phyloP scores from a whole-genome alignment of 306 rosid genomes.

The Chamaecrista fasciculata region DNA sequence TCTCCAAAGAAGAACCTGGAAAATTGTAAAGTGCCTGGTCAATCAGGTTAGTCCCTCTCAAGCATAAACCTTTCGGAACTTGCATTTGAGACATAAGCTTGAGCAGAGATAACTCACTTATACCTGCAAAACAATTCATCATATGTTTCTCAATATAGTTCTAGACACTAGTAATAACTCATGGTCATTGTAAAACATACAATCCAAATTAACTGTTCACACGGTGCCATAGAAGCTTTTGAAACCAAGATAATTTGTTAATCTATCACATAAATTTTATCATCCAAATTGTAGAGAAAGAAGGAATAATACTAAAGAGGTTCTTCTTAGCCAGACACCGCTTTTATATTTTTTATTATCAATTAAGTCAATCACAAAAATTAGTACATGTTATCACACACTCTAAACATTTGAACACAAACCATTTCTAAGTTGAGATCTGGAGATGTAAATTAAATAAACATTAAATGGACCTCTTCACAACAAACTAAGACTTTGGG shows the following conservation, averaged over 20 bases:
- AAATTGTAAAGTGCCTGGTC: slow-evolving; percentile 61
- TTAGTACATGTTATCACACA: too few species aligned
- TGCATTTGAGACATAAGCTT: slow-evolving; percentile 60
- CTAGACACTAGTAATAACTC: slow-evolving; percentile 2
- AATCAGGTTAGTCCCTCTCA: slow-evolving; percentile 57
- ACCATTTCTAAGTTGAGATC: too few species aligned
- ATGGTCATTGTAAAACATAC: slow-evolving; percentile 13
- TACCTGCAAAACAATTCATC: slow-evolving; percentile 42
- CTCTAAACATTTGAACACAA: too few species aligned
- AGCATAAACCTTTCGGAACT: slow-evolving; percentile 66
- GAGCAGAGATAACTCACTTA: slow-evolving; percentile 48
- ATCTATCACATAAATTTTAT: slow-evolving; percentile 19
- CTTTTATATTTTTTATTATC: too few species aligned
- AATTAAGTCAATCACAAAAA: too few species aligned
- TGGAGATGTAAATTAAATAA: background rate
- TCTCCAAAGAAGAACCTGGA: slow-evolving; percentile 68
- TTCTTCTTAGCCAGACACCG: too few species aligned
- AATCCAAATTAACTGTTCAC: slow-evolving; percentile 9
- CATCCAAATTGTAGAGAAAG: background rate
- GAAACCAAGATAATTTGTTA: slow-evolving; percentile 26
- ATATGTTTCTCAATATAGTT: slow-evolving; percentile 14
- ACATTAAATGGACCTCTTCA: background rate
- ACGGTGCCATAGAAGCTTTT: slow-evolving; percentile 12
- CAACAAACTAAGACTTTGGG: background rate
- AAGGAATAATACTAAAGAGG: too few species aligned